Evolutionary conservation across 192 early-diverging fungal genomes (phyloP).

Genomic region (Physocladia obscura): DNA sequence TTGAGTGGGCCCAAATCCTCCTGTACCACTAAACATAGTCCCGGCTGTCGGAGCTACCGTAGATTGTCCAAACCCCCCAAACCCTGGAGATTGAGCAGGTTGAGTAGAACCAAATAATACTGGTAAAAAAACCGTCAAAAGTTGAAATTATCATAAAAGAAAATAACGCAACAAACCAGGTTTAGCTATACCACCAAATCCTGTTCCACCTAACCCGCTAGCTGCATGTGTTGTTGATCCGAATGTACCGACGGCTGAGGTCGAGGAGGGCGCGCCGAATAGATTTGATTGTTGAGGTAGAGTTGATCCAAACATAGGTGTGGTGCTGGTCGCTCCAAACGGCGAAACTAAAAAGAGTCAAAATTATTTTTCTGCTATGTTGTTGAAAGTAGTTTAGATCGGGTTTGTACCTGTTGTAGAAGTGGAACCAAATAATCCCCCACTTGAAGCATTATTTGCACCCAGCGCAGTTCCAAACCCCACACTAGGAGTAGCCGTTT

Average conservation of each 20-base stretch:
- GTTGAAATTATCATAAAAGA: neutral
- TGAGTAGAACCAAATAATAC: slow-evolving; percentile 24
- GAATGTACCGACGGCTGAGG: slow-evolving; percentile 32
- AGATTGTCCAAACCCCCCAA: slow-evolving; percentile 25
- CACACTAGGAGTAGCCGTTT: slow-evolving; percentile 12
- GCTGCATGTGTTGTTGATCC: slow-evolving; percentile 24
- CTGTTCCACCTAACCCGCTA: neutral
- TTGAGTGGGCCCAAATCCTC: slow-evolving; percentile 18
- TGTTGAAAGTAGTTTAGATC: neutral
- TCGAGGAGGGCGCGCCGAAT: neutral
- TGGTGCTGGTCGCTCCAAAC: slow-evolving; percentile 3
- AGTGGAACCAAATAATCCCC: slow-evolving; percentile 10
- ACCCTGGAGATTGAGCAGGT: slow-evolving; percentile 12
- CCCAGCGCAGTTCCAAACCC: slow-evolving; percentile 40
- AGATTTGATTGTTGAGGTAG: slow-evolving; percentile 4
- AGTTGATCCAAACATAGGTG: slow-evolving; percentile 14
- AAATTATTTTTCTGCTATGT: neutral
- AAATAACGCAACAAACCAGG: neutral
- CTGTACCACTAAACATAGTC: slow-evolving; percentile 10
- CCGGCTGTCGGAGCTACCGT: neutral
- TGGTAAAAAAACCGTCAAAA: neutral
- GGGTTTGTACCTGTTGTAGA: slow-evolving; percentile 25
- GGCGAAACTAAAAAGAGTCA: slow-evolving; percentile 16
- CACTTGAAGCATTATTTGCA: slow-evolving; percentile 37
- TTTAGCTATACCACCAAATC: slow-evolving; percentile 29